Percentiles rank a stretch among this genome's conserved stretches.
Conservation (phyloP, 306 rosid genomes). For the Bauhinia variegata region DNA sequence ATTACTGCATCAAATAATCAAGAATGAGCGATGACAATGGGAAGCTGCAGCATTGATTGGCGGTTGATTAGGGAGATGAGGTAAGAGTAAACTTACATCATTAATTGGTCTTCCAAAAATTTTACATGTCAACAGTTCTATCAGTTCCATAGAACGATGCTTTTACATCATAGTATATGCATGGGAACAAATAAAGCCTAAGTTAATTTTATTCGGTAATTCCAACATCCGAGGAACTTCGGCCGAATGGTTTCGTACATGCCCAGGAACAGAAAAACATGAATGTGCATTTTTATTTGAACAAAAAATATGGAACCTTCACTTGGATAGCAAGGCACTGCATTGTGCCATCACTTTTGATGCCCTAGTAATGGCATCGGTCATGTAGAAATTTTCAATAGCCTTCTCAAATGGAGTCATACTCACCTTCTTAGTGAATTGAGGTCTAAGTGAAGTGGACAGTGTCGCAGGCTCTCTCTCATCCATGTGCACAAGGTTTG, state of each 20-base stretch:
- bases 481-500: slow-evolving; percentile 73
- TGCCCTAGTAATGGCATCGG: slow-evolving; percentile 94
- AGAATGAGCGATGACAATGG: too few species aligned
- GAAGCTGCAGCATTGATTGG: neutral
- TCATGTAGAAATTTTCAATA: slow-evolving; percentile 92
- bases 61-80: too few species aligned
- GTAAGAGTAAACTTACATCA: neutral
- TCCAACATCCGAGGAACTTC: slow-evolving; percentile 55
- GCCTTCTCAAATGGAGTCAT: slow-evolving; percentile 59
- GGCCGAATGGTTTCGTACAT: slow-evolving; percentile 38
- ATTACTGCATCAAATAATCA: too few species aligned
- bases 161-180: neutral
- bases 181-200: slow-evolving; percentile 3
- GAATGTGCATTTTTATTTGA: slow-evolving; percentile 40
- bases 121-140: slow-evolving; percentile 8
- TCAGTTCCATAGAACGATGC: slow-evolving; percentile 11
- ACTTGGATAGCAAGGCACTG: slow-evolving; percentile 76
- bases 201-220: slow-evolving; percentile 24
- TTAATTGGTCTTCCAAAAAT: slow-evolving; percentile 5
- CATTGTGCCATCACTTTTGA: slow-evolving; percentile 99
- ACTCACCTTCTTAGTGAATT: slow-evolving; percentile 49
- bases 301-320: slow-evolving; percentile 44
- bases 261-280: slow-evolving; percentile 43
- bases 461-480: slow-evolving; percentile 83
- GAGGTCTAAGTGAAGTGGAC: slow-evolving; percentile 72